Conservation (phyloP, 2,329 filamentous ascomycete species). For the Ceratocystis diversiconidia region DNA sequence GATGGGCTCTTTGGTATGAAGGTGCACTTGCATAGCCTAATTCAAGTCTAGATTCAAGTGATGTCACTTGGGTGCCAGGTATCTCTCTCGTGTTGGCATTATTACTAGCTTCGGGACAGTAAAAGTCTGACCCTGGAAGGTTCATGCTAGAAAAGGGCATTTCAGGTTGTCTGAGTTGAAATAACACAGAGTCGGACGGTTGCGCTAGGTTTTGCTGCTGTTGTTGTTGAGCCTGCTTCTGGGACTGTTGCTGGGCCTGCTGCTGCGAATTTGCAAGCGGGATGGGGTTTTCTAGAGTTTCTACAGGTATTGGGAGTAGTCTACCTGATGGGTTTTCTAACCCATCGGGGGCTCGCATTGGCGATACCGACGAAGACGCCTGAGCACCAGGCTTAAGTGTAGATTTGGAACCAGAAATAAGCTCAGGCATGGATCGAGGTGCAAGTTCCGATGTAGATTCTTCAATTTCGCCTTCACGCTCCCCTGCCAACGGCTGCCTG, state of each 20-base stretch:
- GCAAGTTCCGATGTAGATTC: background rate
- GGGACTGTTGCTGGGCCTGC: background rate
- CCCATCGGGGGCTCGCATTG: background rate
- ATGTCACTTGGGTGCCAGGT: background rate
- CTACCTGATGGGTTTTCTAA: background rate
- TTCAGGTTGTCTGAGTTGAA: background rate
- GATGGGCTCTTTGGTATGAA: background rate
- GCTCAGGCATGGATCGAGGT: background rate
- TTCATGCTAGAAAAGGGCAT: background rate
- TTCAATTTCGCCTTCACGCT: background rate
- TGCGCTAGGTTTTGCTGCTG: background rate
- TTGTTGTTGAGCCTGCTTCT: background rate
- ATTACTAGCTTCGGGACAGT: background rate
- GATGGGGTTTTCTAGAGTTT: background rate
- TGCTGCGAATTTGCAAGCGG: no score
- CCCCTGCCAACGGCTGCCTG: background rate
- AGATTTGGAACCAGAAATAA: background rate
- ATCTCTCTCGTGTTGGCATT: background rate
- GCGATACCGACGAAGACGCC: background rate
- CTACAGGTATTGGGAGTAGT: background rate
- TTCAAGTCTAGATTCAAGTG: background rate
- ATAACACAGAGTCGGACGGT: background rate
- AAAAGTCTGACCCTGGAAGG: background rate
- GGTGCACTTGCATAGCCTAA: background rate
- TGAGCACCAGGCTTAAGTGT: background rate